Evolutionary conservation across 2,329 filamentous ascomycete species (phyloP), one percentile per base, ranked within the genome.

Genomic region (Didymella sp.): DNA sequence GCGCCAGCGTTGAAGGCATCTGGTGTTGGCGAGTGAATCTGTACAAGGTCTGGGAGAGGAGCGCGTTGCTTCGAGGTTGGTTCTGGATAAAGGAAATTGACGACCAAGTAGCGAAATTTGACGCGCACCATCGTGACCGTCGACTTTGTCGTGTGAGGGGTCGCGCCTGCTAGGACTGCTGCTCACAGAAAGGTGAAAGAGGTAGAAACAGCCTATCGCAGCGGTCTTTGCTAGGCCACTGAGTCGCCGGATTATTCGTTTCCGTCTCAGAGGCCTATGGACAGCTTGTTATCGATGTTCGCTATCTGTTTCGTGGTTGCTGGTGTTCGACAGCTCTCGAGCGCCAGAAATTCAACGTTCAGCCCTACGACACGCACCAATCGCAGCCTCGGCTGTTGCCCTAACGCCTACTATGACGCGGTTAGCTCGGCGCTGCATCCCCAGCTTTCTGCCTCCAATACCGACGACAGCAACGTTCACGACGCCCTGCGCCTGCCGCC

Each of bases 61-160:
- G 66, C 64, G 42, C 64, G 67, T 72, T 56, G 51, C 21, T 68
- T 69, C 46, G 55, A 74, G 71, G 59, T 58, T 12, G 85, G 79
- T 6, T 87, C 83, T 0, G 93, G 92, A 70, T 97, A 97, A 43
- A 98, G 83, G 64, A 98, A 92, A 73, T 96, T 91, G 60, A 98
- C 86, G n/a, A 98, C 87, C 17, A 99, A 85, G 76, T 99, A 99
- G 69, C 95, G 89, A 77, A 96, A 90, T 78, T 99, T 99, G 66
- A 98, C 86, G 73, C 95, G 91, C 58, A 99, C 95, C 95, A 99
- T 97, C 7, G 37, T 33, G 38, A 19, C 7, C 17, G 24, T 8
- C 9, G 27, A 4, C 9, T 28, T 8, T 22, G 37, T 47, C 4
- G 22, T 17, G 19, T 19, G 19, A 17, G 33, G 3, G 9, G 2